phyloP scores from a whole-genome alignment of 2,329 filamentous ascomycete genomes.

The Cladophialophora exuberans region DNA sequence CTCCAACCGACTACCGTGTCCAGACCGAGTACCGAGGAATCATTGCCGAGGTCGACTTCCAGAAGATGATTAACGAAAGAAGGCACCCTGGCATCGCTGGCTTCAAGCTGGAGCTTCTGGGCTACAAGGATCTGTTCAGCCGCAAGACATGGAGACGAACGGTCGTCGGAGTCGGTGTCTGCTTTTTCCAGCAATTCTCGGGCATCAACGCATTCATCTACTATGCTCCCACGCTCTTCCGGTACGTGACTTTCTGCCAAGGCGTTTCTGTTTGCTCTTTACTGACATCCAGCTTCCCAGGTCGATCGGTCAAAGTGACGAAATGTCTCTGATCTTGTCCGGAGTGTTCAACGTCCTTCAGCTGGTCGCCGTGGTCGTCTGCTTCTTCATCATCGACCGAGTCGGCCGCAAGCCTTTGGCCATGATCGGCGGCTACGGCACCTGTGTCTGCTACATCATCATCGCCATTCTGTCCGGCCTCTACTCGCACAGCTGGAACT shows the following conservation, averaged over 20 bases:
- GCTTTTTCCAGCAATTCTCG: conserved; percentile 62
- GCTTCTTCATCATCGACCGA: conserved; percentile 54
- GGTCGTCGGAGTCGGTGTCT: conserved; percentile 56
- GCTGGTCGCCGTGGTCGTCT: conserved; percentile 50
- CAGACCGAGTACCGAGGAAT: conserved; percentile 55
- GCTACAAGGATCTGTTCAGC: conserved; percentile 56
- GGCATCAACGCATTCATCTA: conserved; percentile 61
- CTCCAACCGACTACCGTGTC: conserved; percentile 47
- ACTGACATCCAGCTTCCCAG: too few species aligned
- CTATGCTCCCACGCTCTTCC: conserved; percentile 64
- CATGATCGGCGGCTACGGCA: conserved; percentile 49
- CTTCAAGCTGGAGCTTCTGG: conserved; percentile 52
- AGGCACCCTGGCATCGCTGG: conserved; percentile 42
- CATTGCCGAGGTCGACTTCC: conserved; percentile 52
- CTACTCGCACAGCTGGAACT: conserved; percentile 55
- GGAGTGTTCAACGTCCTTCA: conserved; percentile 58
- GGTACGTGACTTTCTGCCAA: conserved; percentile 53
- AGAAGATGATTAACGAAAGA: conserved; percentile 44
- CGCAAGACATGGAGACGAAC: conserved; percentile 54
- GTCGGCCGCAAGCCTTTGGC: conserved; percentile 52
- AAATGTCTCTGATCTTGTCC: conserved; percentile 58
- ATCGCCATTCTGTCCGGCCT: conserved; percentile 59
- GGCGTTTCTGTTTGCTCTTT: too few species aligned
- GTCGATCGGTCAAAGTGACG: too few species aligned
- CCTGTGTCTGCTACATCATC: conserved; percentile 53